Conservation (phyloP, 1,284 basidiomycete genomes). For the Ustilago lituana region DNA sequence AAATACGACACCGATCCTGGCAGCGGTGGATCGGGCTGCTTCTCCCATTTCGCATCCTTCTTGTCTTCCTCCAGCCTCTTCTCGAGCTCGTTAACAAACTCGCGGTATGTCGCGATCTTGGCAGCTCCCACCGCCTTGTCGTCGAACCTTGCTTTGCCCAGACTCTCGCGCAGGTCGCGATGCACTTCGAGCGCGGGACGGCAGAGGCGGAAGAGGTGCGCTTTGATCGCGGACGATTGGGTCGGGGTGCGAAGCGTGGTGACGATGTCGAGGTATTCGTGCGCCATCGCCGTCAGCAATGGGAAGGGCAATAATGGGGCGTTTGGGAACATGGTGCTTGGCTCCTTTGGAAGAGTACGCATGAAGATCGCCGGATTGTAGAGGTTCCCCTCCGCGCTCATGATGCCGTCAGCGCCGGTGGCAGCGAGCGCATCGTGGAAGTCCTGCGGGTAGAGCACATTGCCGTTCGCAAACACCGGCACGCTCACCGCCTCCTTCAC, state of each 20-base stretch:
- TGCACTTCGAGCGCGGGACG: constrained; percentile 79
- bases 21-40: constrained; percentile 20
- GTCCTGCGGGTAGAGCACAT: constrained; percentile 85
- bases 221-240: constrained; percentile 80
- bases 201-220: constrained; percentile 91
- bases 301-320: constrained; percentile 70
- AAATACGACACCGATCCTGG: constrained; percentile 31
- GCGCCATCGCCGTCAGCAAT: constrained; percentile 75
- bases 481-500: constrained; percentile 88
- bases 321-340: constrained; percentile 33
- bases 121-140: constrained; percentile 67
- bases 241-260: constrained; percentile 78
- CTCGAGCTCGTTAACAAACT: constrained; percentile 76
- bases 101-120: constrained; percentile 72
- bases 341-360: constrained; percentile 1
- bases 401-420: constrained; percentile 89
- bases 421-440: constrained; percentile 78
- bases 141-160: constrained; percentile 71
- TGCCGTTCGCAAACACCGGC: constrained; percentile 98
- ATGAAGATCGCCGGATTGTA: constrained; percentile 89
- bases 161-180: constrained; percentile 77
- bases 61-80: constrained; percentile 74
- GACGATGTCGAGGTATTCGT: constrained; percentile 88
- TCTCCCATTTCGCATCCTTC: constrained; percentile 14
- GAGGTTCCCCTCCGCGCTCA: constrained; percentile 94